These are phyloP conservation scores for Dissoconium aciculare DNA, from an alignment of 2,329 filamentous ascomycete species.

Conservation along the genomic window DNA sequence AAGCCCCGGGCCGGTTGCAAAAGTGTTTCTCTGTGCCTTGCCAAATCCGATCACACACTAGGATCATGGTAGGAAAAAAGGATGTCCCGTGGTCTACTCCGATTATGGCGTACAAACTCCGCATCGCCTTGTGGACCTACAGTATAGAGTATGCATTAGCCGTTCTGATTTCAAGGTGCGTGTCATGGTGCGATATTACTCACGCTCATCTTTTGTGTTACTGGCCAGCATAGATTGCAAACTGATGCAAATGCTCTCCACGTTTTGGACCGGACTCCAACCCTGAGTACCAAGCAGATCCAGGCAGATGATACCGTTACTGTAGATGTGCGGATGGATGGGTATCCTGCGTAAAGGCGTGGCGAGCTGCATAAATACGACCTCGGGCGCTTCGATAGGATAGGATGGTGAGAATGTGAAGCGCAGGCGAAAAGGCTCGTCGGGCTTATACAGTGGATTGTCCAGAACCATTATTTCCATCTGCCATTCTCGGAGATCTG, in stretches of 20 bases:
- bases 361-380: conserved; percentile 60
- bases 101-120: conserved; percentile 72
- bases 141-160: too few relatives aligned
- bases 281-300: conserved; percentile 77
- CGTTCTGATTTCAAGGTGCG: neutral
- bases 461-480: conserved; percentile 88
- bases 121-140: conserved; percentile 62
- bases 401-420: conserved; percentile 76
- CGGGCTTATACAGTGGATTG: conserved; percentile 67
- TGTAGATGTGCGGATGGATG: conserved; percentile 95
- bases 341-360: conserved; percentile 49
- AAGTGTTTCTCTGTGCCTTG: too few relatives aligned
- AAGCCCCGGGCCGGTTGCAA: too few relatives aligned
- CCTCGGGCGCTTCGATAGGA: conserved; percentile 92
- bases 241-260: conserved; percentile 93
- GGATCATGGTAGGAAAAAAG: conserved; percentile 91
- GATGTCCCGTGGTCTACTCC: conserved; percentile 69
- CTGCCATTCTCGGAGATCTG: conserved; percentile 77
- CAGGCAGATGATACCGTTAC: conserved; percentile 95
- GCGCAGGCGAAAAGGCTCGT: conserved; percentile 68
- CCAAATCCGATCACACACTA: conserved; percentile 37
- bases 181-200: conserved; percentile 4
- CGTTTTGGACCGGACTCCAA: conserved; percentile 94
- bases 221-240: conserved; percentile 96
- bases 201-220: conserved; percentile 75